Percentiles rank a stretch among this genome's conserved stretches.
phyloP scores from a whole-genome alignment of 768 basidiomycete species.

The Hypholoma sublateritium region DNA sequence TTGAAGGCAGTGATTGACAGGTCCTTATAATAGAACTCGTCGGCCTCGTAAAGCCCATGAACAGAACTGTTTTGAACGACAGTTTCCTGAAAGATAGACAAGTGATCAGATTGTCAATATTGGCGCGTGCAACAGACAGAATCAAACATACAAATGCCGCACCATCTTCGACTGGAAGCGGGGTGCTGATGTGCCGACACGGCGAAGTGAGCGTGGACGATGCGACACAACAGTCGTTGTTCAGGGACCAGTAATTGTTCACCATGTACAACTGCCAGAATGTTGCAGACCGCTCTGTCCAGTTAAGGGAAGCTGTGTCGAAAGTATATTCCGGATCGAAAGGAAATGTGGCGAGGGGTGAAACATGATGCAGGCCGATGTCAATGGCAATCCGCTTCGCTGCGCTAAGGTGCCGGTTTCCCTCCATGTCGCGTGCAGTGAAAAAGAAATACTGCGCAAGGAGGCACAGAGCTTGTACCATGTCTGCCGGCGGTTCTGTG shows the following conservation, averaged over 20 bases:
- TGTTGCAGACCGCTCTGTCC: constrained; percentile 45
- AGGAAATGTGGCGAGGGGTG: constrained; percentile 22
- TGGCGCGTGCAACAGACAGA: not conserved
- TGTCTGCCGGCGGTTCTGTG: constrained; percentile 55
- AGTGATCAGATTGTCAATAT: constrained; percentile 5
- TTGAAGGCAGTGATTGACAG: constrained; percentile 41
- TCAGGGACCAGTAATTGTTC: constrained; percentile 61
- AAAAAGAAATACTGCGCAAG: constrained; percentile 61
- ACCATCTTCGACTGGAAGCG: constrained; percentile 42
- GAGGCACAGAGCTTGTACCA: constrained; percentile 60
- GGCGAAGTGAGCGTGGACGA: constrained; percentile 50
- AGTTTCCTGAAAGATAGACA: constrained; percentile 6
- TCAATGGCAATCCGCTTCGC: constrained; percentile 62
- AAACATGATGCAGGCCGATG: constrained; percentile 57
- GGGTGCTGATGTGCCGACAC: constrained; percentile 50
- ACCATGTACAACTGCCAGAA: constrained; percentile 67
- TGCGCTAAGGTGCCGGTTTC: constrained; percentile 58
- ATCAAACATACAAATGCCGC: constrained; percentile 15
- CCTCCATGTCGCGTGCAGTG: constrained; percentile 56
- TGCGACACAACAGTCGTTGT: constrained; percentile 51
- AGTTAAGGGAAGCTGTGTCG: constrained; percentile 30
- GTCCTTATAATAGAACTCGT: constrained; percentile 21
- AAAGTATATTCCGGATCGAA: constrained; percentile 17
- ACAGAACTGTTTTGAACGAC: constrained; percentile 21
- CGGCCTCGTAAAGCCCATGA: constrained; percentile 25